A percentile compares a stretch with the other conserved stretches of the same genome.
Conservation (phyloP, 805 yeast genomes). For the Candida pseudofarinosa region DNA sequence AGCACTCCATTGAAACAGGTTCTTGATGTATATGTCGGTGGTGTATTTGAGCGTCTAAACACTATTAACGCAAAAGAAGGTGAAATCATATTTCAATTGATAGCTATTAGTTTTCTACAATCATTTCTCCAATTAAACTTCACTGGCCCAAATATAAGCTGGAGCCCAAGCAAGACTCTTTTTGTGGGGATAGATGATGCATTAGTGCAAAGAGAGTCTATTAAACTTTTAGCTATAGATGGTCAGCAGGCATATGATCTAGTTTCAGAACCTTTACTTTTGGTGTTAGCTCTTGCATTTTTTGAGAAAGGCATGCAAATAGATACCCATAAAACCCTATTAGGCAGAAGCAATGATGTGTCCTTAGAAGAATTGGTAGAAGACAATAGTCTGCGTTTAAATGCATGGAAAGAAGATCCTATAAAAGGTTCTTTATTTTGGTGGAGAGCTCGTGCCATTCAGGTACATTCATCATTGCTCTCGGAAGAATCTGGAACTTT, state of each 20-base stretch:
- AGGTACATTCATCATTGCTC: slow-evolving; percentile 59
- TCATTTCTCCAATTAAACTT: slow-evolving; percentile 70
- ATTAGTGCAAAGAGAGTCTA: slow-evolving; percentile 24
- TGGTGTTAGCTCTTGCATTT: slow-evolving; percentile 25
- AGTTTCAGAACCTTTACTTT: slow-evolving; percentile 31
- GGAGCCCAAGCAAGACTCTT: slow-evolving; percentile 27
- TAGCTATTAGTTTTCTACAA: slow-evolving; percentile 62
- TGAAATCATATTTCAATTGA: slow-evolving; percentile 22
- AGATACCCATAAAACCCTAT: slow-evolving; percentile 32
- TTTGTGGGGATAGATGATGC: slow-evolving; percentile 20
- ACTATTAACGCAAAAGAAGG: slow-evolving; percentile 8
- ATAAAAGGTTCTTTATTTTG: slow-evolving; percentile 51
- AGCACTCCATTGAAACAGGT: slow-evolving; percentile 13
- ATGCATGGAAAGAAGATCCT: slow-evolving; percentile 18
- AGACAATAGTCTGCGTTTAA: slow-evolving; percentile 3
- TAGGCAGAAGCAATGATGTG: slow-evolving; percentile 22
- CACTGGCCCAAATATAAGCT: slow-evolving; percentile 71
- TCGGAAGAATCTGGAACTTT: slow-evolving; percentile 57
- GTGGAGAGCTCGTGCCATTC: slow-evolving; percentile 75
- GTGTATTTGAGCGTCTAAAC: slow-evolving; percentile 6
- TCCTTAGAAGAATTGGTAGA: slow-evolving; percentile 24
- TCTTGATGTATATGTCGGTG: slow-evolving; percentile 14
- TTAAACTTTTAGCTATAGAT: slow-evolving; percentile 44
- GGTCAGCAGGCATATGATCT: slow-evolving; percentile 72
- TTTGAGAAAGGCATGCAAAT: slow-evolving; percentile 43